Evolutionary conservation across 331 rosid genomes (phyloP).

Genomic region (Stylosanthes scabra): DNA sequence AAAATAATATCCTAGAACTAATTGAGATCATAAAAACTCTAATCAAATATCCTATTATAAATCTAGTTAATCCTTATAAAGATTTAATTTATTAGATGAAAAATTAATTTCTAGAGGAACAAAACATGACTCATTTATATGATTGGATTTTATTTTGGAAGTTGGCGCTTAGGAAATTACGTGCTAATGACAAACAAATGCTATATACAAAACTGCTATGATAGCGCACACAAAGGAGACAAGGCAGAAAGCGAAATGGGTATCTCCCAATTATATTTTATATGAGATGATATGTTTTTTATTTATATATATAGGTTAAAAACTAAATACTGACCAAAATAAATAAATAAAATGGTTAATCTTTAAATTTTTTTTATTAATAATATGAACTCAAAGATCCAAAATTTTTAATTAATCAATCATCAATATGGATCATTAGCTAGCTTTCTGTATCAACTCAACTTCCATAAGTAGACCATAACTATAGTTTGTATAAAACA

Average conservation of each 20-base stretch:
- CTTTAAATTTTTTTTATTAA: neutral
- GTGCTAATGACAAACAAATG: conserved; percentile 21
- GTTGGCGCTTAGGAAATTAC: conserved; percentile 9
- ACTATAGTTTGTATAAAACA: neutral
- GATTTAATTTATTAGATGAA: no score
- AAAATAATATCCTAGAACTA: no score
- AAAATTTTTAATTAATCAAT: conserved; percentile 2
- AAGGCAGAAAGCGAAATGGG: neutral
- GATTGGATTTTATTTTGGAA: conserved; percentile 7
- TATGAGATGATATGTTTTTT: neutral
- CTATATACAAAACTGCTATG: neutral
- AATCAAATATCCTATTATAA: no score
- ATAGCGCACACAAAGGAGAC: conserved; percentile 1
- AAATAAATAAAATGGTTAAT: no score
- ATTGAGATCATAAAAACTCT: no score
- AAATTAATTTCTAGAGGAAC: neutral
- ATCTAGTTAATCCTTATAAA: no score
- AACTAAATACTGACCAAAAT: no score
- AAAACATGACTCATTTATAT: neutral
- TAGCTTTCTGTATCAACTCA: neutral
- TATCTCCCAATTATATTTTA: conserved; percentile 8
- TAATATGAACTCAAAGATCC: conserved; percentile 21
- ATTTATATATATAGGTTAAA: no score
- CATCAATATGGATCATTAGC: neutral
- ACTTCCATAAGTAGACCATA: neutral